Conservation (phyloP, 495 filamentous ascomycete species). For the Tetracladium marchalianum region DNA sequence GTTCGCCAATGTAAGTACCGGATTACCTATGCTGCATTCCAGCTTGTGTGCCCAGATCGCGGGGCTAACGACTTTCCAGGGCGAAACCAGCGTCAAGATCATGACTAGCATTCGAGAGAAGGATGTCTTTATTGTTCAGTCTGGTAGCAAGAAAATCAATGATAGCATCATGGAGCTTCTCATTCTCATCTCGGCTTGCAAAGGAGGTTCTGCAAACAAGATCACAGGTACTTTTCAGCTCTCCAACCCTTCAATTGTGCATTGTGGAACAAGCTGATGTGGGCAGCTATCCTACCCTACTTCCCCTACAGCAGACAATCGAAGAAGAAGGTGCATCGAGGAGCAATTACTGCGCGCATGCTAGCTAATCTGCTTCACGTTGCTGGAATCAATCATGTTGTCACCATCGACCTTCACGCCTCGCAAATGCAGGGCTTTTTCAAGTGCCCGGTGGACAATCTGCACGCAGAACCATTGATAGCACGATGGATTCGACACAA, state of each 20-base stretch:
- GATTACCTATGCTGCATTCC: neutral
- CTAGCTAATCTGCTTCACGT: constrained; percentile 88
- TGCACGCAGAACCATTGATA: constrained; percentile 91
- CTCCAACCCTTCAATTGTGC: neutral
- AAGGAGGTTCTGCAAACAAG: constrained; percentile 92
- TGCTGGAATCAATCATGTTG: constrained; percentile 92
- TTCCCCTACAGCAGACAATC: constrained; percentile 98
- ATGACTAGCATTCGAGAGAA: constrained; percentile 90
- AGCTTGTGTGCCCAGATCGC: constrained; percentile 1
- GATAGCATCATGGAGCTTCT: constrained; percentile 97
- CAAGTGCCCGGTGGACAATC: constrained; percentile 93
- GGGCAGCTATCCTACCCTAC: constrained; percentile 87
- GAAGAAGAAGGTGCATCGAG: constrained; percentile 96
- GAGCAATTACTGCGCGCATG: constrained; percentile 94
- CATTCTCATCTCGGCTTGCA: constrained; percentile 98
- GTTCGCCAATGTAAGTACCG: constrained; percentile 44
- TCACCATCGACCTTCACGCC: constrained; percentile 93
- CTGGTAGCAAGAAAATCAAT: constrained; percentile 92
- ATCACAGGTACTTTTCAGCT: constrained; percentile 62
- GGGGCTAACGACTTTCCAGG: constrained; percentile 62
- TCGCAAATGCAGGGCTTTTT: constrained; percentile 99
- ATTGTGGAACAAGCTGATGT: constrained; percentile 3
- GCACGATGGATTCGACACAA: constrained; percentile 92
- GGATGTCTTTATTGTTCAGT: constrained; percentile 98
- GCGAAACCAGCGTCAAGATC: constrained; percentile 93